Conservation (phyloP, 441 rosid species). For the Flueggea neowawraea region DNA sequence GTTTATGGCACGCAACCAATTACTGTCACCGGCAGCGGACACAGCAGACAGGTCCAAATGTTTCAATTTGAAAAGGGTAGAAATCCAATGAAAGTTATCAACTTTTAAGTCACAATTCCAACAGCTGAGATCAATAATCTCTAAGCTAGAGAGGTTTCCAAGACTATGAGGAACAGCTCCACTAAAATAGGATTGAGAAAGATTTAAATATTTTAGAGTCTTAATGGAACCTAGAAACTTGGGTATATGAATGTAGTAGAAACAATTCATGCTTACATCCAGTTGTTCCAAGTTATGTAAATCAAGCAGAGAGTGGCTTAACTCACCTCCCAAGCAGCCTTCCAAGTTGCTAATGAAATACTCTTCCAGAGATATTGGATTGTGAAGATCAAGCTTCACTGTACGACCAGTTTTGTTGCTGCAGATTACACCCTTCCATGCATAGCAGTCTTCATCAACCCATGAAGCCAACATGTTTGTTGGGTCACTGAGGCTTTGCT, state of each 20-base stretch:
- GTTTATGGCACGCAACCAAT: conserved; percentile 7
- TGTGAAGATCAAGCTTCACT: conserved; percentile 1
- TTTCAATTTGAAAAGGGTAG: too few species aligned
- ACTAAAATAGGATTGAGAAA: not conserved
- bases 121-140: not conserved
- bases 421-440: conserved; percentile 5
- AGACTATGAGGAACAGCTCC: conserved; percentile 7
- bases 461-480: conserved; percentile 1
- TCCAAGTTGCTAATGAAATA: too few species aligned
- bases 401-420: not conserved
- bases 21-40: too few species aligned
- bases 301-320: not conserved
- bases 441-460: conserved; percentile 3
- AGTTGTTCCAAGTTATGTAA: conserved; percentile 1
- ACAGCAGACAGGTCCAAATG: too few species aligned
- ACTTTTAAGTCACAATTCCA: too few species aligned
- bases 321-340: not conserved
- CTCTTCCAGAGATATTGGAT: not conserved
- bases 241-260: not conserved
- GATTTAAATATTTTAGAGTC: not conserved
- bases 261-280: conserved; percentile 4
- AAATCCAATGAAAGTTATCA: too few species aligned
- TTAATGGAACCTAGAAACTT: not conserved
- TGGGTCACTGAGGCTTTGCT: conserved; percentile 4
- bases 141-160: conserved; percentile 5